Percentiles rank a stretch among this genome's conserved stretches.
These are phyloP conservation scores for Aurantiochytrium sp. DNA, from an alignment of 108 stramenopile species.

Conservation along the genomic window DNA sequence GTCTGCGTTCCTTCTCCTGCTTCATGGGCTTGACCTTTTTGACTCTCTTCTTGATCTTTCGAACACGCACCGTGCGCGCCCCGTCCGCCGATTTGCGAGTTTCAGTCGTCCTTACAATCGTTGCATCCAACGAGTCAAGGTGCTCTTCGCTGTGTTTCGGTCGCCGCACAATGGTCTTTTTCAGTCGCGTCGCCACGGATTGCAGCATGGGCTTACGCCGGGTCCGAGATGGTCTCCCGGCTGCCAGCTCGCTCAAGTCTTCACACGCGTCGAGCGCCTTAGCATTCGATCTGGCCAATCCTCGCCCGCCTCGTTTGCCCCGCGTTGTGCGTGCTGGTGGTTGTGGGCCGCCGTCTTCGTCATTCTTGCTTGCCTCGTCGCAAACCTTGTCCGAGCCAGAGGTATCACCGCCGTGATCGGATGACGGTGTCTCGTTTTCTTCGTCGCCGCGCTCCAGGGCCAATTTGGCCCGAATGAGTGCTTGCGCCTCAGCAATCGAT, in stretches of 20 bases:
- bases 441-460: not conserved
- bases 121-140: not conserved
- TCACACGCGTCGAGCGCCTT: not conserved
- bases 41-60: not conserved
- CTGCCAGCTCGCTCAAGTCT: not conserved
- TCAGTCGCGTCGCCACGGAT: not conserved
- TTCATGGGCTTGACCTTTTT: not conserved
- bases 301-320: too few relatives aligned
- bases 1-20: not conserved
- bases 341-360: not conserved
- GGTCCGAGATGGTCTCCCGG: not conserved
- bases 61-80: not conserved
- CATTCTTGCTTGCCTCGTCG: not conserved
- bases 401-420: too few relatives aligned
- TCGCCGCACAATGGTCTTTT: not conserved
- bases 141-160: not conserved
- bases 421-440: too few relatives aligned
- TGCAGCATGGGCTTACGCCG: slow-evolving; percentile 18
- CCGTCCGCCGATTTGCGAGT: not conserved
- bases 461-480: not conserved
- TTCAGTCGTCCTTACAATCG: not conserved
- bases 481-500: not conserved
- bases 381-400: too few relatives aligned
- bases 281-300: not conserved
- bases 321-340: not conserved